Conservation (phyloP, 257 asterid species). For the Gentiana macrophylla region DNA sequence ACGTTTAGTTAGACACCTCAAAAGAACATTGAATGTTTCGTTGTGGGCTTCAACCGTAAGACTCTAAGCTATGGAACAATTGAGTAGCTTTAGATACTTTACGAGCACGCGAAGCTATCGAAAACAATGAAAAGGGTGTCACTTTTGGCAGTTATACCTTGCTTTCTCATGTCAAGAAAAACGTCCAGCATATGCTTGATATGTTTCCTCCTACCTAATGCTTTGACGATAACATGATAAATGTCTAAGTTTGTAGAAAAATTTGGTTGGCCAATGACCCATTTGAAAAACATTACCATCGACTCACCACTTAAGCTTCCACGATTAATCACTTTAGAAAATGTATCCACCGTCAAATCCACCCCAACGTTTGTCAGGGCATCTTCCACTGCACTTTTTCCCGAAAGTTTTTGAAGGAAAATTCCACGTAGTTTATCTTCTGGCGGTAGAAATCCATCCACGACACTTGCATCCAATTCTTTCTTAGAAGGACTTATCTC, state of each 20-base stretch:
- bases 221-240: constrained; percentile 45
- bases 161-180: constrained; percentile 35
- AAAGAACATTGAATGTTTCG: constrained; percentile 39
- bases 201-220: constrained; percentile 65
- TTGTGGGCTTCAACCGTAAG: constrained; percentile 39
- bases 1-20: constrained; percentile 46
- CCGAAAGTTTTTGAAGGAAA: constrained; percentile 52
- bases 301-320: constrained; percentile 60
- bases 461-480: constrained; percentile 12
- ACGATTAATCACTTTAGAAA: constrained; percentile 48
- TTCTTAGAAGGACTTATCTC: constrained; percentile 3
- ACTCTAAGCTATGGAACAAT: constrained; percentile 41
- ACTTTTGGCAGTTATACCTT: constrained; percentile 30
- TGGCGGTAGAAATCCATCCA: constrained; percentile 55
- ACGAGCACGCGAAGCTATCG: constrained; percentile 56
- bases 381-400: constrained; percentile 29
- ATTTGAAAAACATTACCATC: constrained; percentile 49
- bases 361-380: constrained; percentile 41
- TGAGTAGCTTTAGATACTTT: constrained; percentile 48
- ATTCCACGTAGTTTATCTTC: constrained; percentile 80
- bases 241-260: constrained; percentile 16
- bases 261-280: constrained; percentile 49
- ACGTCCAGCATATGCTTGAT: constrained; percentile 52
- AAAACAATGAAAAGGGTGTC: constrained; percentile 49
- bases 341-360: constrained; percentile 36